phyloP scores from a whole-genome alignment of 2,329 filamentous ascomycete genomes.

The Dothideomycetes sp. region DNA sequence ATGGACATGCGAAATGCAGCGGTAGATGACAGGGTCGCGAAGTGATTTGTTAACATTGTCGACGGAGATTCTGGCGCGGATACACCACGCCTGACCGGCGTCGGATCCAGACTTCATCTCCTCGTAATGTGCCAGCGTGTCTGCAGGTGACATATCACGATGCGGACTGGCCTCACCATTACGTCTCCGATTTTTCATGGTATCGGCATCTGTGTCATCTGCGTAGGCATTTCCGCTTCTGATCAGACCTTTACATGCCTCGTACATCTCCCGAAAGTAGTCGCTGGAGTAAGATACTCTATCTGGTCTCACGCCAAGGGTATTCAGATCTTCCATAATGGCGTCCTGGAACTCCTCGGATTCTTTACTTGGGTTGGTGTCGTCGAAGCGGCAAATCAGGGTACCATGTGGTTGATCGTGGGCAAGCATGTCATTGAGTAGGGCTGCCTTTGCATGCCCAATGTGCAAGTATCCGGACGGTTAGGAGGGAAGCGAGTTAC shows the following conservation, averaged over 20 bases:
- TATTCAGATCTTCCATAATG: conserved; percentile 79
- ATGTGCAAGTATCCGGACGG: conserved; percentile 92
- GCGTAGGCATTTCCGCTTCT: conserved; percentile 61
- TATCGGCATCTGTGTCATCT: conserved; percentile 73
- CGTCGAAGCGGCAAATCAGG: conserved; percentile 73
- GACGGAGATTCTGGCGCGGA: conserved; percentile 85
- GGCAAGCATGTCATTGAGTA: conserved; percentile 93
- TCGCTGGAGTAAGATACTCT: conserved; percentile 81
- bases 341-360: conserved; percentile 79
- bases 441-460: conserved; percentile 90
- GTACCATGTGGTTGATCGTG: conserved; percentile 69
- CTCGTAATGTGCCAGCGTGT: conserved; percentile 74
- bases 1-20: conserved; percentile 65
- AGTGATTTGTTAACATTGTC: conserved; percentile 93
- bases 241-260: conserved; percentile 78
- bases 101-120: conserved; percentile 84
- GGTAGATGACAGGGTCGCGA: conserved; percentile 76
- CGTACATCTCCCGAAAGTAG: conserved; percentile 79
- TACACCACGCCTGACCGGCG: conserved; percentile 75
- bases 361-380: conserved; percentile 90
- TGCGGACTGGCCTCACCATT: conserved; percentile 59
- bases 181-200: conserved; percentile 80
- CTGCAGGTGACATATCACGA: too few relatives aligned
- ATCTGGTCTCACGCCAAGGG: conserved; percentile 74
- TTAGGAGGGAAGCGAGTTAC: conserved; percentile 49